These are phyloP conservation scores for Terfezia claveryi DNA, from an alignment of 495 filamentous ascomycete species.

Conservation along the genomic window DNA sequence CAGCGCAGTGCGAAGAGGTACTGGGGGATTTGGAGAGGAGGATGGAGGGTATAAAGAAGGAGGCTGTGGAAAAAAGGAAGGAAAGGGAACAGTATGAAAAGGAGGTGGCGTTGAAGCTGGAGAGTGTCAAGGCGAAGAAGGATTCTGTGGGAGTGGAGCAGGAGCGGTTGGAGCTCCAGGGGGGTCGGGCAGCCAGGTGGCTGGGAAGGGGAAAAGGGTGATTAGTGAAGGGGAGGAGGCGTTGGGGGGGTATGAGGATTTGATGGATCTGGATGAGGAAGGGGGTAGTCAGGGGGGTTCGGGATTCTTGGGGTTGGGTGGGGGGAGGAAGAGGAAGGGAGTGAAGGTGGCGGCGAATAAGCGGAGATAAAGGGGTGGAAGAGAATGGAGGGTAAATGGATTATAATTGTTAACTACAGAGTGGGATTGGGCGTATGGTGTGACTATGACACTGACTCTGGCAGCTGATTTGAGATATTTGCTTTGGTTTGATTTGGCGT, in stretches of 20 bases:
- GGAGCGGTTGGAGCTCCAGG: constrained; percentile 2
- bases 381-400: not conserved
- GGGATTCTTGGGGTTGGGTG: constrained; percentile 20
- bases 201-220: constrained; percentile 25
- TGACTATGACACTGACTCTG: too few species aligned
- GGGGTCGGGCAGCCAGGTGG: not conserved
- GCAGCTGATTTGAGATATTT: too few species aligned
- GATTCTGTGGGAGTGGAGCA: constrained; percentile 19
- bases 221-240: constrained; percentile 27
- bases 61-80: constrained; percentile 25
- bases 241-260: constrained; percentile 23
- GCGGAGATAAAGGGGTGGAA: not conserved
- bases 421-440: too few species aligned
- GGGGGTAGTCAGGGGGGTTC: constrained; percentile 33
- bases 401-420: not conserved
- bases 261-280: constrained; percentile 29
- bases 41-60: constrained; percentile 31
- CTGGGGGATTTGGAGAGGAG: constrained; percentile 53
- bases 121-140: constrained; percentile 17
- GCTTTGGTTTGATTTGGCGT: too few species aligned
- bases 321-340: constrained; percentile 2
- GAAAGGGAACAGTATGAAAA: constrained; percentile 16
- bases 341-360: not conserved
- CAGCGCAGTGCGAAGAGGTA: constrained; percentile 48
- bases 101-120: constrained; percentile 7